Evolutionary conservation across 495 filamentous ascomycete species (phyloP), one percentile per base, ranked within the genome.

Genomic region (Podospora bellae-mahoneyi): DNA sequence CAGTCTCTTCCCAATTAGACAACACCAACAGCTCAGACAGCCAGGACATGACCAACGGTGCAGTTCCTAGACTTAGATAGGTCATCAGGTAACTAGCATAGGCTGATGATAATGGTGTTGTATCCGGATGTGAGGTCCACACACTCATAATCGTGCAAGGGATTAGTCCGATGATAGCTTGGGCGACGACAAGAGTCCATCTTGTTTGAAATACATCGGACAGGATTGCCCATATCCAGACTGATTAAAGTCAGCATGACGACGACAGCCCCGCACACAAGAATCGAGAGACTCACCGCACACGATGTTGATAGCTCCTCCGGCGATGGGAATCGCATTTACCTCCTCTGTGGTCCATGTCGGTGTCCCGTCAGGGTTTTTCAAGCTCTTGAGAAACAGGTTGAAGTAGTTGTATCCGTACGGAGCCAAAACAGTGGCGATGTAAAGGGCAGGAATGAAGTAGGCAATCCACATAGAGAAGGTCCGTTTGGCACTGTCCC

Each of bases 381-480:
- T 77, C 0, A 79, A 64, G 23, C 75, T 77, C 61, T 78, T 79
- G 30, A 81, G 58, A 61, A 81, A 81, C 0, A 80, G 72, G n/a
- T 75, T 75, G 48, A 81, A 81, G 69, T 81, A 81, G 44, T 77
- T 73, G 55, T 81, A 80, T 5, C 79, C 79, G 60, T 79, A 81
- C 0, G 77, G 68, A 7, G 76, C 78, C 3, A 81, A 65, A 0
- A 79, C 79, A 0, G 77, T 78, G n/a, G 71, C 68, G 13, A 78
- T 77, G 53, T 81, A 81, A 15, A 81, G 66, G 3, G 73, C 61
- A 4, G 79, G 70, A 10, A 81, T 75, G 53, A 79, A 72, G 39
- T 80, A 81, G 16, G 75, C 70, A 7, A 77, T 74, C 77, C 78
- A 79, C 60, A 75, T 74, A 1, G 62, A 44, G 15, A 78, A 71